phyloP scores from a whole-genome alignment of 148 eudicot species.

The Heliamphora exappendiculata region DNA sequence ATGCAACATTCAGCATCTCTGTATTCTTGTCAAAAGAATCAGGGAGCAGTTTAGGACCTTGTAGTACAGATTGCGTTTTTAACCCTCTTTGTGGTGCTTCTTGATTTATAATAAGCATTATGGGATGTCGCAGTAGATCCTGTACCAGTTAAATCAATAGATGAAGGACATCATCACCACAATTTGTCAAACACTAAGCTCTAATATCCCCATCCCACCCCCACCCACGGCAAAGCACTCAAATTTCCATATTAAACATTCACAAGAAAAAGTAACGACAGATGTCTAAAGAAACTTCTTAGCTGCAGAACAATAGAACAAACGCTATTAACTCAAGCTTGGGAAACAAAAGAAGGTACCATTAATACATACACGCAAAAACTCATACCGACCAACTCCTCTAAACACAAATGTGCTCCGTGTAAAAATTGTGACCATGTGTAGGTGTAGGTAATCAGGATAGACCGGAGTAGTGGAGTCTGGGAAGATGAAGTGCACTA shows the following conservation, averaged over 20 bases:
- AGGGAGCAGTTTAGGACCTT: conserved; percentile 16
- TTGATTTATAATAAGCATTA: conserved; percentile 51
- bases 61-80: conserved; percentile 18
- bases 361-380: no score
- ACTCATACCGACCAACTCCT: no score
- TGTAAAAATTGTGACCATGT: neutral
- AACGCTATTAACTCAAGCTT: neutral
- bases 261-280: neutral
- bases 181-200: neutral
- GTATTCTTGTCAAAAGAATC: conserved; percentile 32
- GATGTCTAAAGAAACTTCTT: neutral
- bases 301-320: neutral
- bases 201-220: no score
- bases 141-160: conserved; percentile 17
- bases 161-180: neutral
- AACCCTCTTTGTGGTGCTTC: conserved; percentile 36
- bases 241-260: neutral
- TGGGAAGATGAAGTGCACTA: no score
- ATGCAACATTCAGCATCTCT: conserved; percentile 32
- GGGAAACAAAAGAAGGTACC: neutral
- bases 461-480: no score
- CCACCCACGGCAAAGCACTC: neutral
- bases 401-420: neutral
- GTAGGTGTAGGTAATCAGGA: no score
- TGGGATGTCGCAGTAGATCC: conserved; percentile 79